Conservation (phyloP, 768 basidiomycete genomes). For the Boletellus ananiceps region DNA sequence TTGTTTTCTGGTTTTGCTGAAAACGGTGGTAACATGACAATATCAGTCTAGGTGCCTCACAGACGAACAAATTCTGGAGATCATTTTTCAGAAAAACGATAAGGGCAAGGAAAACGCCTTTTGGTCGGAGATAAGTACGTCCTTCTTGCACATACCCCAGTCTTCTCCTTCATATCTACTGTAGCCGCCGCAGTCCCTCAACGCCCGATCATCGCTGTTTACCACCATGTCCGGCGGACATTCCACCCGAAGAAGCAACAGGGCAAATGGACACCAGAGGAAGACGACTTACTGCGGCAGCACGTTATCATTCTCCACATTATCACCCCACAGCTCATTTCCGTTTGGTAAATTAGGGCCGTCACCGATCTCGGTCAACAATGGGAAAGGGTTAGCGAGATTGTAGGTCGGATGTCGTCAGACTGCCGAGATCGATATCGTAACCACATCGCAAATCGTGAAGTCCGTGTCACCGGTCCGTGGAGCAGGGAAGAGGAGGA, state of each 20-base stretch:
- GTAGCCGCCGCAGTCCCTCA: constrained; percentile 66
- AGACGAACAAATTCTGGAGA: constrained; percentile 51
- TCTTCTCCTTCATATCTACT: constrained; percentile 6
- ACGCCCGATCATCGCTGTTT: constrained; percentile 79
- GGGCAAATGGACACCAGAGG: constrained; percentile 64
- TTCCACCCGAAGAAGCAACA: constrained; percentile 66
- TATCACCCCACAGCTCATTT: constrained; percentile 2
- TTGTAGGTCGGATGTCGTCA: constrained; percentile 69
- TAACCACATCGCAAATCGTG: constrained; percentile 71
- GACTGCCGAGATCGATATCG: constrained; percentile 86
- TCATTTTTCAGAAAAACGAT: constrained; percentile 66
- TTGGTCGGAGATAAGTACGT: constrained; percentile 78
- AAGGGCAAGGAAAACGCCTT: constrained; percentile 61
- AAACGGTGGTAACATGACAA: constrained; percentile 4
- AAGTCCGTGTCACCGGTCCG: constrained; percentile 56
- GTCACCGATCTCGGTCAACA: constrained; percentile 65
- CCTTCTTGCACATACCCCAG: neutral
- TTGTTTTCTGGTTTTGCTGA: constrained; percentile 5
- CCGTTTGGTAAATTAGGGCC: constrained; percentile 42
- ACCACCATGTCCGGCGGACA: constrained; percentile 70
- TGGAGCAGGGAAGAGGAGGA: constrained; percentile 84
- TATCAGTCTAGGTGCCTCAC: constrained; percentile 47
- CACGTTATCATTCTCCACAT: constrained; percentile 31
- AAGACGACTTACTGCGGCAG: constrained; percentile 63
- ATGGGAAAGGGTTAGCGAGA: constrained; percentile 73